A percentile compares a stretch with the other conserved stretches of the same genome.
These are phyloP conservation scores for Vanrija sp. DNA, from an alignment of 1,284 basidiomycete genomes.

Conservation along the genomic window DNA sequence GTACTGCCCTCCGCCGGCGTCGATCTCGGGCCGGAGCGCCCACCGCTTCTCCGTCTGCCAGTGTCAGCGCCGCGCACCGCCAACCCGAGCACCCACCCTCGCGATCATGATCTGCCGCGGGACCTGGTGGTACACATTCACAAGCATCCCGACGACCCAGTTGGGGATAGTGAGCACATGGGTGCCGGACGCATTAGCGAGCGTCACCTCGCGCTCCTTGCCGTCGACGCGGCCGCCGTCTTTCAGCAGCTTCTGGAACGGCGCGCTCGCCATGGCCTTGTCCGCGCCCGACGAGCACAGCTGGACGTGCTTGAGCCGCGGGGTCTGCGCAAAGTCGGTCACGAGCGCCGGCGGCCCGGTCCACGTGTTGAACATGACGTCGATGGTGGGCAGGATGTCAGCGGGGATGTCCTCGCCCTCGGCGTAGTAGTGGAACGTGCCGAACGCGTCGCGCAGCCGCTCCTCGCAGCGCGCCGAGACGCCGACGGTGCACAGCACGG, in stretches of 20 bases:
- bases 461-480: not conserved
- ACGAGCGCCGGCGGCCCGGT: conserved; percentile 5
- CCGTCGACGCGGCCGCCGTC: not conserved
- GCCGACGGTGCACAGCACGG: too few species aligned
- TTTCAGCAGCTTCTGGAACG: conserved; percentile 16
- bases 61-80: not conserved
- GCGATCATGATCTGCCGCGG: conserved; percentile 25
- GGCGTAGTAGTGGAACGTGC: conserved; percentile 34
- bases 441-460: conserved; percentile 29
- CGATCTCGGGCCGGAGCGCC: conserved; percentile 27
- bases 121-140: conserved; percentile 37
- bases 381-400: conserved; percentile 1
- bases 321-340: conserved; percentile 17
- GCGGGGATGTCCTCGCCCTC: conserved; percentile 1
- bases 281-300: conserved; percentile 36
- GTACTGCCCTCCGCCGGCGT: conserved; percentile 25
- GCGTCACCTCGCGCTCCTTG: conserved; percentile 24
- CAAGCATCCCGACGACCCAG: conserved; percentile 36
- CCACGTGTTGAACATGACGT: conserved; percentile 13
- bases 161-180: conserved; percentile 44
- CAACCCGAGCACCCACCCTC: conserved; percentile 21
- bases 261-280: conserved; percentile 13
- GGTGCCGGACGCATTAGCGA: conserved; percentile 38
- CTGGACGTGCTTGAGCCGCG: conserved; percentile 36
- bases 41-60: conserved; percentile 28